A percentile compares a stretch with the other conserved stretches of the same genome.
Evolutionary conservation across 805 yeast species (phyloP).

Genomic region (Candida chauliodis): DNA sequence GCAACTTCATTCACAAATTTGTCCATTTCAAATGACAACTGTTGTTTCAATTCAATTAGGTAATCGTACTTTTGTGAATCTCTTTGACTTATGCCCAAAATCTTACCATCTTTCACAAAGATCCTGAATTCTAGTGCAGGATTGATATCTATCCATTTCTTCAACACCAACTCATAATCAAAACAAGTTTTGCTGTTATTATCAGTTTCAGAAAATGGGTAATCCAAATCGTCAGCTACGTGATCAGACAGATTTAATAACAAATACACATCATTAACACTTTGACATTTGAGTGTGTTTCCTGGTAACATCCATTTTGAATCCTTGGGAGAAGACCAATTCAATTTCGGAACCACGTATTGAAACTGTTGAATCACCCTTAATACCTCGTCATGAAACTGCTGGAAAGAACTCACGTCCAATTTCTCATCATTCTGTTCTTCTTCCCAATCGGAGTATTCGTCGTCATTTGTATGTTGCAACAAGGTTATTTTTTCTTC

Average conservation of each 20-base stretch:
- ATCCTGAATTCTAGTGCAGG: slow-evolving; percentile 92
- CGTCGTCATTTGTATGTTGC: slow-evolving; percentile 49
- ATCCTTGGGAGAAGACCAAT: slow-evolving; percentile 97
- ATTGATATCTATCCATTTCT: slow-evolving; percentile 79
- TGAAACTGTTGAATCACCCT: slow-evolving; percentile 40
- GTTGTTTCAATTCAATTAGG: slow-evolving; percentile 48
- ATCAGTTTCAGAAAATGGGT: slow-evolving; percentile 55
- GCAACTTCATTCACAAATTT: slow-evolving; percentile 49
- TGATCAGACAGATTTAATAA: slow-evolving; percentile 85
- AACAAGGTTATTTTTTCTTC: slow-evolving; percentile 13
- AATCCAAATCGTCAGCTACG: slow-evolving; percentile 76
- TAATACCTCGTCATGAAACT: slow-evolving; percentile 54
- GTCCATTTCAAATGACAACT: slow-evolving; percentile 46
- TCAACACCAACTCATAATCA: slow-evolving; percentile 63
- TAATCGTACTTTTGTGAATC: slow-evolving; percentile 82
- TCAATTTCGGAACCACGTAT: slow-evolving; percentile 79
- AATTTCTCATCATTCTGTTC: slow-evolving; percentile 15
- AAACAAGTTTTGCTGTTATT: slow-evolving; percentile 10
- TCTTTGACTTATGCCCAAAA: slow-evolving; percentile 79
- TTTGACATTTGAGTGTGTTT: slow-evolving; percentile 68
- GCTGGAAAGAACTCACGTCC: slow-evolving; percentile 45
- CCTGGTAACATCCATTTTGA: slow-evolving; percentile 87
- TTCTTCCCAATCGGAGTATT: slow-evolving; percentile 70
- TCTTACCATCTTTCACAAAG: slow-evolving; percentile 60
- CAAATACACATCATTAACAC: slow-evolving; percentile 72